These are phyloP conservation scores for Umbilicaria muhlenbergii DNA, from an alignment of 495 filamentous ascomycete genomes.

Conservation along the genomic window DNA sequence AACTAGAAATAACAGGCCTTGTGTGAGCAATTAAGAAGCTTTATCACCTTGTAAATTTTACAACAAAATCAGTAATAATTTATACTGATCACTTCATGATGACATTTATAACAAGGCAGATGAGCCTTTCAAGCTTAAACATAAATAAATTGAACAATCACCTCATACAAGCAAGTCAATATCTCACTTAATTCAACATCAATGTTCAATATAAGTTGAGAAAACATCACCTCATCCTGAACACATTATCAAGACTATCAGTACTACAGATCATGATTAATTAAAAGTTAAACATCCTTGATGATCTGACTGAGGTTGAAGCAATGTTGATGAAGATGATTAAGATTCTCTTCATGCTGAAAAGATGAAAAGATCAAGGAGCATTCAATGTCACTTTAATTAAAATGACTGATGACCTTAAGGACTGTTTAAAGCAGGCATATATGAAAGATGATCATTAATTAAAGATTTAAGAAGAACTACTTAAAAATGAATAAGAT, in stretches of 20 bases:
- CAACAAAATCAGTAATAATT: background rate
- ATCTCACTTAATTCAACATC: background rate
- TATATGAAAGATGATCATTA: too few species aligned
- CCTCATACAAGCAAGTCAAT: background rate
- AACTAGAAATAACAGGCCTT: constrained; percentile 1
- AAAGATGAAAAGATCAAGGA: too few species aligned
- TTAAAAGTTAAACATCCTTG: too few species aligned
- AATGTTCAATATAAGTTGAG: background rate
- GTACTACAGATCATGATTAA: too few species aligned
- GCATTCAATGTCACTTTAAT: too few species aligned
- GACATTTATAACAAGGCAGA: background rate
- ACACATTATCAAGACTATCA: background rate
- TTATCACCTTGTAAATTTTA: background rate
- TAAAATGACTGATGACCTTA: too few species aligned
- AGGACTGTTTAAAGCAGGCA: too few species aligned
- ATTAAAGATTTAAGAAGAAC: too few species aligned
- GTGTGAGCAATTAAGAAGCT: constrained; percentile 1
- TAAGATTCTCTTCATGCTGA: too few species aligned
- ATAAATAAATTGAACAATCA: constrained; percentile 1
- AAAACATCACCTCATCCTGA: background rate
- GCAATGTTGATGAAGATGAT: too few species aligned
- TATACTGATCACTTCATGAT: background rate
- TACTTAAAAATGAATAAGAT: too few species aligned
- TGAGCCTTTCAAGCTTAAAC: background rate
- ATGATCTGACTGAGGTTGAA: too few species aligned